phyloP scores from a whole-genome alignment of 805 yeast genomes.

The Saccharomycopsis guyanensis region DNA sequence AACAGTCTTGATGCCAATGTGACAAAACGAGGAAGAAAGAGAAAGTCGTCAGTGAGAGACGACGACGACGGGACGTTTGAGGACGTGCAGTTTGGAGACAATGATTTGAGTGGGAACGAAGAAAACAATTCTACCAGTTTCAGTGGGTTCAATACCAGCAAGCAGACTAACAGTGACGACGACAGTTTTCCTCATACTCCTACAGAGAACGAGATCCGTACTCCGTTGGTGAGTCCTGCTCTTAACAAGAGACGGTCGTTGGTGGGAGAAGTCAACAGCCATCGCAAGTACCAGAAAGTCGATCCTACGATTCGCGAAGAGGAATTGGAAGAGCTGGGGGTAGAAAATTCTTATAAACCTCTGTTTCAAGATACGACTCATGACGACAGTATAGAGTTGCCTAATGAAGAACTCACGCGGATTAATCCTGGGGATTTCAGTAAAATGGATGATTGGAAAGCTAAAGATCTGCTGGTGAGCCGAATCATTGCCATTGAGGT shows the following conservation, averaged over 20 bases:
- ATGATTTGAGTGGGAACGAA: background rate
- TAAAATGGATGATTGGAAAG: background rate
- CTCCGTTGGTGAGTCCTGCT: constrained; percentile 18
- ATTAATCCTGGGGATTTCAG: constrained; percentile 2
- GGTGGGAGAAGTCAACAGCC: constrained; percentile 17
- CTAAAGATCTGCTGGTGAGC: background rate
- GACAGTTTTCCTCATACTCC: constrained; percentile 19
- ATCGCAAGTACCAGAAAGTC: constrained; percentile 8
- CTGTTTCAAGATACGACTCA: constrained; percentile 1
- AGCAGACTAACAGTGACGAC: constrained; percentile 6
- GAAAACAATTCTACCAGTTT: constrained; percentile 1
- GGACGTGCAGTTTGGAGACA: background rate
- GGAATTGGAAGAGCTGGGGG: background rate
- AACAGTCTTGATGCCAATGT: background rate
- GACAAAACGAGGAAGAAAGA: background rate
- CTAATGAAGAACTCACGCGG: constrained; percentile 10
- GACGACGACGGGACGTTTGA: background rate
- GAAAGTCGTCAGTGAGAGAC: background rate
- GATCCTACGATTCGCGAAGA: background rate
- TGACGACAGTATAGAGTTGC: constrained; percentile 12
- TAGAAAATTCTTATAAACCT: background rate
- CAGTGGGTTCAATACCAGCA: too few relatives aligned
- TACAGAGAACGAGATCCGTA: constrained; percentile 16
- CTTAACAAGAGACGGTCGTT: constrained; percentile 18
- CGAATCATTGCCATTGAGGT: background rate